Conservation (phyloP, 2,329 filamentous ascomycete genomes). For the Ilyonectria destructans region DNA sequence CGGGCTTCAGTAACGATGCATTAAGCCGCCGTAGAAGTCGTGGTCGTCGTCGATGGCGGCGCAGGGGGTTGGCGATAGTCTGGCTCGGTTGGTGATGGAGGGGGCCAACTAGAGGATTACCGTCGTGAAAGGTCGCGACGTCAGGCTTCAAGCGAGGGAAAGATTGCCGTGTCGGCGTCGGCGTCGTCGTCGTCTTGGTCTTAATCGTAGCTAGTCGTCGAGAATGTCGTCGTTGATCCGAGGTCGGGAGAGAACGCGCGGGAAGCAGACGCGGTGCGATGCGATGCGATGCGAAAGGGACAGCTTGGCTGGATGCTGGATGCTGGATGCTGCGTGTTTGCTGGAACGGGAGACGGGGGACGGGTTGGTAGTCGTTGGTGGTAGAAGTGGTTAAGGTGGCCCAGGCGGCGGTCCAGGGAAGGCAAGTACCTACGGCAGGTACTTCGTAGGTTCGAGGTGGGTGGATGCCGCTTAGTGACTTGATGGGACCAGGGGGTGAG, state of each 20-base stretch:
- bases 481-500: slow-evolving; percentile 5
- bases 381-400: neutral
- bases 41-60: slow-evolving; percentile 21
- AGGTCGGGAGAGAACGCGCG: slow-evolving; percentile 15
- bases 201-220: slow-evolving; percentile 26
- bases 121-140: slow-evolving; percentile 34
- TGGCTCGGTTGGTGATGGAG: slow-evolving; percentile 18
- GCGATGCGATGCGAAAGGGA: slow-evolving; percentile 45
- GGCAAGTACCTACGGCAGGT: slow-evolving; percentile 3
- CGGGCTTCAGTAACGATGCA: slow-evolving; percentile 43
- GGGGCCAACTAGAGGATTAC: slow-evolving; percentile 10
- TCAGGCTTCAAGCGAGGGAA: slow-evolving; percentile 31
- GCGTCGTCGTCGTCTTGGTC: slow-evolving; percentile 27
- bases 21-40: slow-evolving; percentile 35
- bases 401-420: slow-evolving; percentile 1
- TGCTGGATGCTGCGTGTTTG: slow-evolving; percentile 40
- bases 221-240: slow-evolving; percentile 29
- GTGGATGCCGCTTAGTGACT: slow-evolving; percentile 10
- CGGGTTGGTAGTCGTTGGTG: slow-evolving; percentile 36
- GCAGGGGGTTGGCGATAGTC: slow-evolving; percentile 10
- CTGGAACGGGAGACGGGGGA: slow-evolving; percentile 42
- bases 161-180: slow-evolving; percentile 39
- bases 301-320: slow-evolving; percentile 50
- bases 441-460: neutral
- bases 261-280: slow-evolving; percentile 35